These are phyloP conservation scores for Monosporozyma yasuniensis DNA, from an alignment of 805 yeast species.

Conservation along the genomic window DNA sequence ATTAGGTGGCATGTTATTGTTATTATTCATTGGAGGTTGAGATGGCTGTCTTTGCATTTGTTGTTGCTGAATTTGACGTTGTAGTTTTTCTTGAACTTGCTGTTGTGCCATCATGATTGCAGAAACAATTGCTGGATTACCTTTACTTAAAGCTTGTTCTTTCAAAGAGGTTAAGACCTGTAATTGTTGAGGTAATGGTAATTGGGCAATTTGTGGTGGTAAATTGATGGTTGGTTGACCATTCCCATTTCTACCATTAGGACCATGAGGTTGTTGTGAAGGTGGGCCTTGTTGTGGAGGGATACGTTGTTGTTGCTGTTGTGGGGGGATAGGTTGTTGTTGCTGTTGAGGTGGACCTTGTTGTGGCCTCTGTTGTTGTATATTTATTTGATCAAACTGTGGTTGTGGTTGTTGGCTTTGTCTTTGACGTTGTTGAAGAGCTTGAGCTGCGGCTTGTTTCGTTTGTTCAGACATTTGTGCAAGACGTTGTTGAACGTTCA, in stretches of 20 bases:
- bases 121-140: constrained; percentile 25
- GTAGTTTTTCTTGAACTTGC: constrained; percentile 23
- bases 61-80: constrained; percentile 11
- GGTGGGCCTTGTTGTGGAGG: not conserved
- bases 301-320: not conserved
- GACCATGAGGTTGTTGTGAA: not conserved
- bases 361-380: not conserved
- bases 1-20: not conserved
- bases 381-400: not conserved
- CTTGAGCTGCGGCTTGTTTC: constrained; percentile 1
- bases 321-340: not conserved
- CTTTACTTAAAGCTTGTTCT: constrained; percentile 27
- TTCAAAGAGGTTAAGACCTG: constrained; percentile 26
- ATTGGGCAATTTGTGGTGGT: constrained; percentile 30
- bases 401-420: not conserved
- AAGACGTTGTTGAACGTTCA: constrained; percentile 8
- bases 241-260: not conserved
- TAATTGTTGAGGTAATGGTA: constrained; percentile 27
- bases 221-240: constrained; percentile 15
- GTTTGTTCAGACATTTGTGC: constrained; percentile 4
- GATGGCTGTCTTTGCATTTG: not conserved
- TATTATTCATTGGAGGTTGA: not conserved
- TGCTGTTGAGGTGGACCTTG: not conserved
- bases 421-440: constrained; percentile 1
- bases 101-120: constrained; percentile 26